Conservation (phyloP, 495 filamentous ascomycete species). For the Podospora appendiculata region DNA sequence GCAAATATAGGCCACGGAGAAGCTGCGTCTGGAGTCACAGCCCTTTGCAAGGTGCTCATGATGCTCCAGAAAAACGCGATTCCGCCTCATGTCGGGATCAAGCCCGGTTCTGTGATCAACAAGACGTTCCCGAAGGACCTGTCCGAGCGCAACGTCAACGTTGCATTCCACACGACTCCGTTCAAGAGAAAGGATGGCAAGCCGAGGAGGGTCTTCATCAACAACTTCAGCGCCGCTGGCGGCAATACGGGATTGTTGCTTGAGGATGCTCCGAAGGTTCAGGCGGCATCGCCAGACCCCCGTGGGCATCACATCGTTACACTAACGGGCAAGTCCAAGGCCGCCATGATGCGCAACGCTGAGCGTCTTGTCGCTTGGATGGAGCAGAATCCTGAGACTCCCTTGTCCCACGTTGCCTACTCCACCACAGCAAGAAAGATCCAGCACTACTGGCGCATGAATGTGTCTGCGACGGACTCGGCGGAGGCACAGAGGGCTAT, state of each 20-base stretch:
- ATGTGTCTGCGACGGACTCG: slow-evolving; percentile 48
- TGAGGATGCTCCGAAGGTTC: slow-evolving; percentile 43
- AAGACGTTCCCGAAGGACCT: slow-evolving; percentile 72
- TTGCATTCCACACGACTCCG: slow-evolving; percentile 49
- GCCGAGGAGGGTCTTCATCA: slow-evolving; percentile 54
- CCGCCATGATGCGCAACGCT: slow-evolving; percentile 45
- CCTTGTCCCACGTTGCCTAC: slow-evolving; percentile 59
- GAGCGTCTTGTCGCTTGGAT: slow-evolving; percentile 46
- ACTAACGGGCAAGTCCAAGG: slow-evolving; percentile 52
- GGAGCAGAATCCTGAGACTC: slow-evolving; percentile 40
- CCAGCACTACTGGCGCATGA: slow-evolving; percentile 70
- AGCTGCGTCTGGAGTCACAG: slow-evolving; percentile 76
- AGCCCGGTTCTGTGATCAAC: slow-evolving; percentile 61
- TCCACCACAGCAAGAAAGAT: slow-evolving; percentile 77
- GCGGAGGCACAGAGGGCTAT: slow-evolving; percentile 33
- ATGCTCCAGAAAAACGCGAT: slow-evolving; percentile 83
- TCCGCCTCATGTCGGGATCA: slow-evolving; percentile 84
- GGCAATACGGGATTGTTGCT: slow-evolving; percentile 58
- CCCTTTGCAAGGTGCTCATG: slow-evolving; percentile 75
- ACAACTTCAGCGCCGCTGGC: slow-evolving; percentile 65
- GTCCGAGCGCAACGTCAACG: slow-evolving; percentile 65
- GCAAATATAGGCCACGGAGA: slow-evolving; percentile 88
- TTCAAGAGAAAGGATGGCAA: slow-evolving; percentile 56
- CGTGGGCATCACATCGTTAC: slow-evolving; percentile 48
- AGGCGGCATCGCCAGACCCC: slow-evolving; percentile 30